phyloP scores from a whole-genome alignment of 306 rosid genomes.

The Ziziphus jujuba region DNA sequence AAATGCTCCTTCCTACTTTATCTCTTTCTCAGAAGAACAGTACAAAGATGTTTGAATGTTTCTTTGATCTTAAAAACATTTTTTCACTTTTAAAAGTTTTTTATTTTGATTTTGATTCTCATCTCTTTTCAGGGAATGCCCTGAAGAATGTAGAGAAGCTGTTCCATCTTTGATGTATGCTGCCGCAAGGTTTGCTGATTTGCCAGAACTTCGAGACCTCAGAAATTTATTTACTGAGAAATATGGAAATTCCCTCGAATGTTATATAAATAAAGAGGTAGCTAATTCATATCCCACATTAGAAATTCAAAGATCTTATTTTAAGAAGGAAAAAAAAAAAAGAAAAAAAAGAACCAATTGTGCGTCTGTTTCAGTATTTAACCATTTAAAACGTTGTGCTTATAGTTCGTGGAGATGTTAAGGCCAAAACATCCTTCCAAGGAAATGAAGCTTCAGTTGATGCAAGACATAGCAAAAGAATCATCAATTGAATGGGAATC shows the following conservation, averaged over 20 bases:
- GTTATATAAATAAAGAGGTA: slow-evolving; percentile 64
- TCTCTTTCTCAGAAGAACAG: slow-evolving; percentile 1
- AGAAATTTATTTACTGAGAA: slow-evolving; percentile 51
- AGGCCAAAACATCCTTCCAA: slow-evolving; percentile 38
- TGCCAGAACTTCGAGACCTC: slow-evolving; percentile 76
- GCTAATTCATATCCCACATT: neutral
- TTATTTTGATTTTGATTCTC: neutral
- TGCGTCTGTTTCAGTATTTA: slow-evolving; percentile 7
- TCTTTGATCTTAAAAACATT: too few relatives aligned
- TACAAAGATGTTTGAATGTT: neutral
- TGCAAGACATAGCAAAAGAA: slow-evolving; percentile 69
- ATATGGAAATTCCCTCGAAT: slow-evolving; percentile 55
- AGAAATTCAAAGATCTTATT: neutral
- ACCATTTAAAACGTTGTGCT: slow-evolving; percentile 10
- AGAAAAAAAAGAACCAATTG: neutral
- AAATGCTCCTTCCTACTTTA: neutral
- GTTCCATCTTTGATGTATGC: slow-evolving; percentile 68
- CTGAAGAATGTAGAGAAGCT: slow-evolving; percentile 90
- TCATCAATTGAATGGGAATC: slow-evolving; percentile 66
- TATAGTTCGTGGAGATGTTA: slow-evolving; percentile 63
- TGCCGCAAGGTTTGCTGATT: slow-evolving; percentile 67
- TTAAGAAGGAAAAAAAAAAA: slow-evolving; percentile 10
- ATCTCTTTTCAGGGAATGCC: slow-evolving; percentile 58
- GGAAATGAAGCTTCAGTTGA: slow-evolving; percentile 59
- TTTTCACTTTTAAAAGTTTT: neutral